phyloP scores from a whole-genome alignment of 1,139 yeast species.

The Sugiyamaella sp. region DNA sequence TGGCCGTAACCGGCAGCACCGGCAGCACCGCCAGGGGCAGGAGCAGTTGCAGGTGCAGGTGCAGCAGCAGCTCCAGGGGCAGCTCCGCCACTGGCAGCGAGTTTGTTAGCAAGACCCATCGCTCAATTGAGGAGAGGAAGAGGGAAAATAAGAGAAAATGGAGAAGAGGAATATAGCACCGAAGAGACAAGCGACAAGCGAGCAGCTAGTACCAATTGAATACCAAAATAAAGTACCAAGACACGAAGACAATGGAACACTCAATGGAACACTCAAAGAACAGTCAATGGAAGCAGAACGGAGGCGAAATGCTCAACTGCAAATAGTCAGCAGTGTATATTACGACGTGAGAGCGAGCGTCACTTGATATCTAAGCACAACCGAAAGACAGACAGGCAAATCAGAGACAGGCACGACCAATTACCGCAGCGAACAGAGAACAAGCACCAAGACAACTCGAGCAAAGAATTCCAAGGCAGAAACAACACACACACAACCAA shows the following conservation, averaged over 20 bases:
- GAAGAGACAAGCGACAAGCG: neutral
- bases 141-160: neutral
- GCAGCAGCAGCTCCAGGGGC: constrained; percentile 19
- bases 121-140: neutral
- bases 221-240: neutral
- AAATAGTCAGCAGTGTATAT: neutral
- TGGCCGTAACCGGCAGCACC: constrained; percentile 13
- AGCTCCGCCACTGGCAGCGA: constrained; percentile 28
- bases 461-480: too few species aligned
- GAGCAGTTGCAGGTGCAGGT: constrained; percentile 11
- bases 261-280: neutral
- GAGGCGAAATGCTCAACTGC: neutral
- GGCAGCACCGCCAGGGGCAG: neutral
- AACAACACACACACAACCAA: too few species aligned
- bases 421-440: too few species aligned
- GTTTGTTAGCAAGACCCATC: constrained; percentile 39
- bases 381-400: too few species aligned
- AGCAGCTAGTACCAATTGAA: neutral
- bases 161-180: neutral
- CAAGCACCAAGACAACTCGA: too few species aligned
- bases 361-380: too few species aligned
- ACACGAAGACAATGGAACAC: neutral
- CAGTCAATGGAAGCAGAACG: neutral
- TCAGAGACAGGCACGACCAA: too few species aligned
- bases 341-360: too few species aligned